Percentiles rank a stretch among this genome's conserved stretches.
Evolutionary conservation across 345 rosid species (phyloP).

Genomic region (Syzygium aromaticum): DNA sequence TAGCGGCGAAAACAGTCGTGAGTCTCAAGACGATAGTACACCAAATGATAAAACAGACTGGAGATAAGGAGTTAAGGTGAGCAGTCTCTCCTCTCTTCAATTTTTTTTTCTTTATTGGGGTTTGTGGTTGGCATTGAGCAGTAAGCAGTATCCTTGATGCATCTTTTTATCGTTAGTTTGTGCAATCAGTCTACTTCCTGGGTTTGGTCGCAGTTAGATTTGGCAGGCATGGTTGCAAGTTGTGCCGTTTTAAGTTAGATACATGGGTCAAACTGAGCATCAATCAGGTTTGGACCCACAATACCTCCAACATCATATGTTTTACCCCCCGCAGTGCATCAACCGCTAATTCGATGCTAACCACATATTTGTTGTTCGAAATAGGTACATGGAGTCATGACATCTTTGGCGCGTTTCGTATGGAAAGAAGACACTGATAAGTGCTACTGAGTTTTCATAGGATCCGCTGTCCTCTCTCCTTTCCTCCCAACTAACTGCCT

Average conservation of each 20-base stretch:
- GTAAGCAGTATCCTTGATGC: not conserved
- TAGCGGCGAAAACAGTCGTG: constrained; percentile 1
- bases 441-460: not conserved
- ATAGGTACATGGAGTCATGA: not conserved
- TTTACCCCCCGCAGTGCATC: not conserved
- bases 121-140: not conserved
- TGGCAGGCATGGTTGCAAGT: not conserved
- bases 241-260: not conserved
- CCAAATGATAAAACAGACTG: not conserved
- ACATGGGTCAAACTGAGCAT: not conserved
- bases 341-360: not conserved
- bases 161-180: not conserved
- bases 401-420: not conserved
- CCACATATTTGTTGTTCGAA: not conserved
- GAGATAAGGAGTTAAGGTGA: not conserved
- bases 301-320: not conserved
- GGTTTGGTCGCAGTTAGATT: not conserved
- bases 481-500: not conserved
- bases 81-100: not conserved
- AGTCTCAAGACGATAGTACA: constrained; percentile 6
- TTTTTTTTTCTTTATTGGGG: not conserved
- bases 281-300: not conserved
- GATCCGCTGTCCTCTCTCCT: not conserved
- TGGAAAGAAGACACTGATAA: not conserved
- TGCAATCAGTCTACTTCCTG: not conserved